Evolutionary conservation across 176 grass and related monocot genomes (phyloP).

Genomic region (Poa pratensis): DNA sequence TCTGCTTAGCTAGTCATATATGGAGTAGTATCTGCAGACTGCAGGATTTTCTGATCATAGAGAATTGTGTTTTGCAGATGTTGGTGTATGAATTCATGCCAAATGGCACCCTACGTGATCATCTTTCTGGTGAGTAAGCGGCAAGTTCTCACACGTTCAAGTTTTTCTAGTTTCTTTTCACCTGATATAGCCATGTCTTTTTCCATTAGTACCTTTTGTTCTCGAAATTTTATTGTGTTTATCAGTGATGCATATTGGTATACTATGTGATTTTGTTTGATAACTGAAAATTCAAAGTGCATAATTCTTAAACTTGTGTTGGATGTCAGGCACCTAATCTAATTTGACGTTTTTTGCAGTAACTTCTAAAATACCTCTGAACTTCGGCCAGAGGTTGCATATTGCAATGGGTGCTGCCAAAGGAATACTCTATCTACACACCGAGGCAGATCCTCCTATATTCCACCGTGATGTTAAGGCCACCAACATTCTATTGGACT

Average conservation of each 20-base stretch:
- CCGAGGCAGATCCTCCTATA: constrained; percentile 93
- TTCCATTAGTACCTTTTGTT: not conserved
- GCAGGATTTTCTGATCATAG: constrained; percentile 30
- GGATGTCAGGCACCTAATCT: constrained; percentile 22
- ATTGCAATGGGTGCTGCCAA: constrained; percentile 85
- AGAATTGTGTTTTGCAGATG: constrained; percentile 72
- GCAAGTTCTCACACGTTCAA: not conserved
- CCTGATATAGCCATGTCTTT: not conserved
- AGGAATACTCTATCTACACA: constrained; percentile 90
- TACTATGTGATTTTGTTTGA: constrained; percentile 5
- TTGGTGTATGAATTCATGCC: constrained; percentile 96
- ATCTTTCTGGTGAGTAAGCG: constrained; percentile 70
- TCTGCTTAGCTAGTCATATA: constrained; percentile 18
- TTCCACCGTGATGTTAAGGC: constrained; percentile 97
- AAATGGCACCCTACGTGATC: constrained; percentile 92
- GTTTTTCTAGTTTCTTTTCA: not conserved
- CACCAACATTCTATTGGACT: constrained; percentile 89
- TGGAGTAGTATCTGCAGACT: not conserved
- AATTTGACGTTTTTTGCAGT: constrained; percentile 34
- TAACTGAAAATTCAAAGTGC: constrained; percentile 1
- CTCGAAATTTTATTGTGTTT: not conserved
- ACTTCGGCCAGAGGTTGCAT: constrained; percentile 64
- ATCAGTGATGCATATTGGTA: not conserved
- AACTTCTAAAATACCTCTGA: constrained; percentile 62
- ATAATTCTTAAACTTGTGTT: constrained; percentile 27